Conservation (phyloP, 2,329 filamentous ascomycete species). For the Lecanicillium sp. region DNA sequence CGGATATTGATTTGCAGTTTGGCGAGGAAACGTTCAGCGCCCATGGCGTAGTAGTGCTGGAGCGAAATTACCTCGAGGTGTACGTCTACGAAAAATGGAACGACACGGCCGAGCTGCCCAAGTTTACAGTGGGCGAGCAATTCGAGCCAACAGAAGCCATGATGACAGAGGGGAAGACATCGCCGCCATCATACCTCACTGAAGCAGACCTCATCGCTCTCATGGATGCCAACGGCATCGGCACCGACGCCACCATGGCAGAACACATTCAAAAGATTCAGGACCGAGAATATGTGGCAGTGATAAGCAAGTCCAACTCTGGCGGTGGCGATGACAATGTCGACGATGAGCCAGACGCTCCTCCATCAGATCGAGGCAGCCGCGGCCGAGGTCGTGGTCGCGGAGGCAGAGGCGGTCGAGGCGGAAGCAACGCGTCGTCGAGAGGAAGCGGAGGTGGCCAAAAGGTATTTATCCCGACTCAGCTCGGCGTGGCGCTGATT, state of each 20-base stretch:
- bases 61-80: constrained; percentile 89
- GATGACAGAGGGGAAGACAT: constrained; percentile 87
- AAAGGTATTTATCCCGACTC: constrained; percentile 87
- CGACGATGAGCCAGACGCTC: constrained; percentile 11
- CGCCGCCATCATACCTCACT: constrained; percentile 76
- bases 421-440: constrained; percentile 32
- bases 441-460: constrained; percentile 44
- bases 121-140: constrained; percentile 68
- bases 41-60: constrained; percentile 75
- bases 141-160: constrained; percentile 86
- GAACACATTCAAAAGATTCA: constrained; percentile 97
- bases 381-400: constrained; percentile 35
- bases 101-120: constrained; percentile 73
- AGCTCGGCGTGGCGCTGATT: constrained; percentile 83
- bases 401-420: constrained; percentile 33
- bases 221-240: constrained; percentile 98
- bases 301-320: constrained; percentile 38
- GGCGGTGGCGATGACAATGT: constrained; percentile 30
- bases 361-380: constrained; percentile 18
- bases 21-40: constrained; percentile 77
- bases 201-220: constrained; percentile 92
- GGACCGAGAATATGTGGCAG: constrained; percentile 75
- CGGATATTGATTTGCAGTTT: constrained; percentile 77
- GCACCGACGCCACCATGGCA: constrained; percentile 97
- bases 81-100: constrained; percentile 97